Percentiles rank a stretch among this genome's conserved stretches.
These are phyloP conservation scores for Tardiomyces digboiensis DNA, from an alignment of 1,139 yeast species.

Conservation along the genomic window DNA sequence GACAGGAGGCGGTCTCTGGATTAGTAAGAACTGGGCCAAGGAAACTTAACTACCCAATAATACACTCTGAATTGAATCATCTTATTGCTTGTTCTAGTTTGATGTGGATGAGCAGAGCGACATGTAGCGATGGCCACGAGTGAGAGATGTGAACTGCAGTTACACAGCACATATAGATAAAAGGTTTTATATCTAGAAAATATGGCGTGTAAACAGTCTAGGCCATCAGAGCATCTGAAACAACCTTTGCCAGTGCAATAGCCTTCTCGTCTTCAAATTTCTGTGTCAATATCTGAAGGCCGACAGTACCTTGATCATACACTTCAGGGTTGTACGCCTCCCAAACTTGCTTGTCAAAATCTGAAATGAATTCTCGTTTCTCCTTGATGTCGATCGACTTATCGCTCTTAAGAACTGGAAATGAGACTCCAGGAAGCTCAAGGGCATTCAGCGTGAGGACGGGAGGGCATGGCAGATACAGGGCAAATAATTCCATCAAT, in stretches of 20 bases:
- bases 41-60: too few relatives aligned
- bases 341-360: slow-evolving; percentile 20
- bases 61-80: too few relatives aligned
- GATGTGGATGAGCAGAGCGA: too few relatives aligned
- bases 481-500: slow-evolving; percentile 32
- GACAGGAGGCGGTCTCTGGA: too few relatives aligned
- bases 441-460: slow-evolving; percentile 31
- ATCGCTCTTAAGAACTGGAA: slow-evolving; percentile 39
- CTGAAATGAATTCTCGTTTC: slow-evolving; percentile 20
- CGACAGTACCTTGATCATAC: slow-evolving; percentile 41
- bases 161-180: too few relatives aligned
- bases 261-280: slow-evolving; percentile 46
- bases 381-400: slow-evolving; percentile 20
- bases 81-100: too few relatives aligned
- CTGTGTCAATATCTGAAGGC: slow-evolving; percentile 40
- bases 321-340: slow-evolving; percentile 35
- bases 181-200: too few relatives aligned
- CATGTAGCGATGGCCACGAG: too few relatives aligned
- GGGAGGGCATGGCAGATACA: slow-evolving; percentile 22
- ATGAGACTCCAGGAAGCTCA: slow-evolving; percentile 37
- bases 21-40: too few relatives aligned
- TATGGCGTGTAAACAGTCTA: too few relatives aligned
- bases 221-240: neutral
- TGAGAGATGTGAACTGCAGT: too few relatives aligned
- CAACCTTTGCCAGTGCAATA: slow-evolving; percentile 27